Evolutionary conservation across 2,329 filamentous ascomycete genomes (phyloP).

Genomic region (Colletotrichum cuscutae): DNA sequence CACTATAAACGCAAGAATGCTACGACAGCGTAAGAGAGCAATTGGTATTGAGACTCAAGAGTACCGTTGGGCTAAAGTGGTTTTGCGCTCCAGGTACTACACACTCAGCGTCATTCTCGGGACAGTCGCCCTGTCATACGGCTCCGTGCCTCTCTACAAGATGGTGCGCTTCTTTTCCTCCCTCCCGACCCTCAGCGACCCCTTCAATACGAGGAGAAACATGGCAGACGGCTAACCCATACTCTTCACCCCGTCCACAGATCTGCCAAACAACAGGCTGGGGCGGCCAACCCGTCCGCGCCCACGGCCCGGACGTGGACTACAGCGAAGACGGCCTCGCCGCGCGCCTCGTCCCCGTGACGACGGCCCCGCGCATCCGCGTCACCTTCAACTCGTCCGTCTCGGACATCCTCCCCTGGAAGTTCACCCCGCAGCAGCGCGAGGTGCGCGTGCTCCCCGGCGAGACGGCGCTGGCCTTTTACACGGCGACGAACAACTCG

Average conservation of each 20-base stretch:
- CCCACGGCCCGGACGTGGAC: conserved; percentile 66
- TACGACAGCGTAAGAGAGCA: conserved; percentile 58
- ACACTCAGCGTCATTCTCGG: conserved; percentile 81
- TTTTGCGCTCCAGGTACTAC: conserved; percentile 67
- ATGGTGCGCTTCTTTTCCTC: conserved; percentile 65
- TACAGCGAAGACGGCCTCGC: conserved; percentile 70
- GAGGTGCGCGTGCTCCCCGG: conserved; percentile 95
- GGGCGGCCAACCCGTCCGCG: conserved; percentile 92
- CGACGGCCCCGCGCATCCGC: conserved; percentile 83
- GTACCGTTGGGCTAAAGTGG: conserved; percentile 35
- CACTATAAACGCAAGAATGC: conserved; percentile 75
- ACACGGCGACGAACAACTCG: conserved; percentile 93
- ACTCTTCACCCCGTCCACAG: conserved; percentile 49
- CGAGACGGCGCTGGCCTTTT: conserved; percentile 96
- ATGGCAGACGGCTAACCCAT: no score
- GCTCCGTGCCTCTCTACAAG: conserved; percentile 87
- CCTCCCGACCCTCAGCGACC: not conserved
- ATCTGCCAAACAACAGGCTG: conserved; percentile 90
- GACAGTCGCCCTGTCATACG: conserved; percentile 83
- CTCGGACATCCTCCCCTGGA: conserved; percentile 96
- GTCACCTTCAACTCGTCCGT: conserved; percentile 97
- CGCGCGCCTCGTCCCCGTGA: conserved; percentile 82
- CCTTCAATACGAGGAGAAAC: not conserved
- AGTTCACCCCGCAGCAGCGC: conserved; percentile 95
- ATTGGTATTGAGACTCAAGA: not conserved